These are phyloP conservation scores for Hibiscus syriacus DNA, from an alignment of 345 rosid species.

Conservation along the genomic window DNA sequence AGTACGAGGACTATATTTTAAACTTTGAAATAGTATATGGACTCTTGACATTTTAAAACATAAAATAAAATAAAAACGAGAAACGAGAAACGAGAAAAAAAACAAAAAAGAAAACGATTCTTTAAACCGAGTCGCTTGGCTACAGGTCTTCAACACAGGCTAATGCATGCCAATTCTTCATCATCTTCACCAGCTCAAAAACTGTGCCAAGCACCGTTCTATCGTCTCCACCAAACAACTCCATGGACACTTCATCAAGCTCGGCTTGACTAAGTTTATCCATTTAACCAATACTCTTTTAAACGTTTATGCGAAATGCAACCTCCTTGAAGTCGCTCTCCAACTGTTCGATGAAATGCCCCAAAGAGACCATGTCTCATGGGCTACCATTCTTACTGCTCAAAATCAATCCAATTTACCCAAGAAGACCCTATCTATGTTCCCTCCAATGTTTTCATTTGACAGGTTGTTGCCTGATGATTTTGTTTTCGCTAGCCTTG, in stretches of 20 bases:
- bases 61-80: too few species aligned
- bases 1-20: too few species aligned
- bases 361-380: constrained; percentile 48
- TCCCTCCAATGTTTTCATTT: constrained; percentile 25
- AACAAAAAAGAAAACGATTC: too few species aligned
- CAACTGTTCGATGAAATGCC: constrained; percentile 57
- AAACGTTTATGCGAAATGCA: constrained; percentile 46
- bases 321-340: constrained; percentile 31
- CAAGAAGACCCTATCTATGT: constrained; percentile 36
- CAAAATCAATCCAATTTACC: constrained; percentile 48
- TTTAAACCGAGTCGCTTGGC: too few species aligned
- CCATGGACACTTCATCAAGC: constrained; percentile 49
- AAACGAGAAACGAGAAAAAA: too few species aligned
- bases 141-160: too few species aligned
- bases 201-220: too few species aligned
- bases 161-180: too few species aligned
- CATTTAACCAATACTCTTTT: constrained; percentile 43
- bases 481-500: constrained; percentile 53
- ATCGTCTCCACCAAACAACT: constrained; percentile 26
- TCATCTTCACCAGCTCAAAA: too few species aligned
- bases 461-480: constrained; percentile 51
- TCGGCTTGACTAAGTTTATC: constrained; percentile 25
- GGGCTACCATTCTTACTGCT: constrained; percentile 68
- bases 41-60: too few species aligned
- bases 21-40: too few species aligned